Conservation (phyloP, 1,139 yeast genomes). For the Taphrina pruni region DNA sequence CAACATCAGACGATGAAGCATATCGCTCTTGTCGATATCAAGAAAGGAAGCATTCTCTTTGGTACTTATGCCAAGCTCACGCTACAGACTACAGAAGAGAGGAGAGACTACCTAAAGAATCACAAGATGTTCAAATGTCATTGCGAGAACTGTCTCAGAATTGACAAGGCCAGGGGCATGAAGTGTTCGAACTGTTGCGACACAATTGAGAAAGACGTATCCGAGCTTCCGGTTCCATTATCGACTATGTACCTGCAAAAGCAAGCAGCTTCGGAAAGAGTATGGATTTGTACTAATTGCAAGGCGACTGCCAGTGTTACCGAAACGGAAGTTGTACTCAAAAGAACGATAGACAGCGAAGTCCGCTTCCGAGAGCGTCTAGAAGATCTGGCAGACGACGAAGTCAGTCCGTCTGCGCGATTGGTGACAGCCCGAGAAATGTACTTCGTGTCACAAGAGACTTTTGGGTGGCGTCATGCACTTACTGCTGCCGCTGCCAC, state of each 20-base stretch:
- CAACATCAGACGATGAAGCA: constrained; percentile 22
- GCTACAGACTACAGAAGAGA: neutral
- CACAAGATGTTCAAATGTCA: constrained; percentile 31
- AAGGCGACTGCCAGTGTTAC: neutral
- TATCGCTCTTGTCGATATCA: constrained; percentile 17
- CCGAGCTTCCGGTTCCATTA: neutral
- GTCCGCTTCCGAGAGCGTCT: neutral
- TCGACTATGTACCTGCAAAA: constrained; percentile 7
- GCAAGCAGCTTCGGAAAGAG: neutral
- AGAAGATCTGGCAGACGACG: neutral
- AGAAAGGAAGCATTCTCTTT: constrained; percentile 22
- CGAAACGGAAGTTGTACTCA: neutral
- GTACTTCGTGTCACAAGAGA: neutral
- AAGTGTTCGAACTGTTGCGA: neutral
- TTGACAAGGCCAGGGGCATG: constrained; percentile 7
- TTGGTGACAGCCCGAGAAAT: neutral
- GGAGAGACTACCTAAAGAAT: constrained; percentile 9
- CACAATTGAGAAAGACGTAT: neutral
- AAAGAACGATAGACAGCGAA: neutral
- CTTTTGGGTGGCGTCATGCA: constrained; percentile 19
- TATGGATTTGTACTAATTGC: neutral
- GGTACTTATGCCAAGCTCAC: constrained; percentile 32
- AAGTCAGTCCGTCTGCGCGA: neutral
- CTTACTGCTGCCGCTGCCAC: constrained; percentile 16
- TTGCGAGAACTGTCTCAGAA: constrained; percentile 5